phyloP scores from a whole-genome alignment of 306 rosid genomes.

The Corylus heterophylla region DNA sequence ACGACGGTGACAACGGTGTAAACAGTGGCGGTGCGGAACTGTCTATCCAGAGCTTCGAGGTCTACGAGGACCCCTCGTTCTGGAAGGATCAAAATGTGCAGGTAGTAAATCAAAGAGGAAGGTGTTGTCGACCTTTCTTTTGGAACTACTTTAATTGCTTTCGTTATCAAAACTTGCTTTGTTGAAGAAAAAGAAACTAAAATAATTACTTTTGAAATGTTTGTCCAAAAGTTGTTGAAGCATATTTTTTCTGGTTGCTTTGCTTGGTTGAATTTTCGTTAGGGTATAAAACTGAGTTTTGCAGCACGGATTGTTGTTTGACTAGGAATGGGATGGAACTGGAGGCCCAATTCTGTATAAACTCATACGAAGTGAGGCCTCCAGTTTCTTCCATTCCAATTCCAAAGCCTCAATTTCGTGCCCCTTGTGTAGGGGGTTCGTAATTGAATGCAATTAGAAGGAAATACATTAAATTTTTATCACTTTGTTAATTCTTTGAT shows the following conservation, averaged over 20 bases:
- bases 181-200: neutral
- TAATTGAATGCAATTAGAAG: neutral
- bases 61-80: constrained; percentile 82
- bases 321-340: neutral
- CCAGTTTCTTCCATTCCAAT: neutral
- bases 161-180: no score
- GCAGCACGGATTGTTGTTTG: neutral
- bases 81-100: constrained; percentile 98
- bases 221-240: neutral
- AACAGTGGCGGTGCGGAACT: constrained; percentile 39
- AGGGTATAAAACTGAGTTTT: neutral
- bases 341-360: neutral
- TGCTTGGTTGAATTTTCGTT: neutral
- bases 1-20: constrained; percentile 37
- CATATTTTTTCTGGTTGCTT: neutral
- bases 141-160: neutral
- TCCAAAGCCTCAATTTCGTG: neutral
- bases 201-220: neutral
- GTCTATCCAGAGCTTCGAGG: constrained; percentile 65
- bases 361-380: neutral
- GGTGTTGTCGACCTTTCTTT: neutral
- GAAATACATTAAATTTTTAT: neutral
- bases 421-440: neutral
- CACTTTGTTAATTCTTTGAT: neutral
- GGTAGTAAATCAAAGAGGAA: constrained; percentile 37